These are phyloP conservation scores for Penicillium italicum DNA, from an alignment of 2,329 filamentous ascomycete genomes.

Conservation along the genomic window DNA sequence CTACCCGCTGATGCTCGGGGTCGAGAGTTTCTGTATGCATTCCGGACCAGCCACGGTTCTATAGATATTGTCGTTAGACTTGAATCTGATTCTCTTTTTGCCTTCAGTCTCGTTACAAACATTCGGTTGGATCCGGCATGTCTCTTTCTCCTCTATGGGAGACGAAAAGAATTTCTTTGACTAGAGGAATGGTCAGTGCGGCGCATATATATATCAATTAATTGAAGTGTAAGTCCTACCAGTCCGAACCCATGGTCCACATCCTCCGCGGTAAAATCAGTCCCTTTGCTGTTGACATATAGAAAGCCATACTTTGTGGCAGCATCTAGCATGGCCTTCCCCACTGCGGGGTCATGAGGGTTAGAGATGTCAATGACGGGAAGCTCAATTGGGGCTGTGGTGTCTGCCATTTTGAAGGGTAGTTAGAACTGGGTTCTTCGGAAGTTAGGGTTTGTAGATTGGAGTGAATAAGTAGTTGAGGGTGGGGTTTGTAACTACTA, in stretches of 20 bases:
- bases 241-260: slow-evolving; percentile 71
- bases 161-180: slow-evolving; percentile 70
- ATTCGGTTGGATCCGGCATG: slow-evolving; percentile 68
- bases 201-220: neutral
- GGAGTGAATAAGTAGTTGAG: neutral
- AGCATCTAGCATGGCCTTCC: slow-evolving; percentile 69
- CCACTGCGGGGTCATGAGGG: slow-evolving; percentile 57
- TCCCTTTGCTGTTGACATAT: slow-evolving; percentile 73
- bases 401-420: slow-evolving; percentile 23
- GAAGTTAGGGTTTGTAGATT: neutral
- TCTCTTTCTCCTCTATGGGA: slow-evolving; percentile 66
- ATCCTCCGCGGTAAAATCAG: slow-evolving; percentile 62
- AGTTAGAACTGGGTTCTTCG: neutral
- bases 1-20: slow-evolving; percentile 72
- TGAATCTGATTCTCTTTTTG: neutral
- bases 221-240: slow-evolving; percentile 46
- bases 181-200: slow-evolving; percentile 40
- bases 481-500: neutral
- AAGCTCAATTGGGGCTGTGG: slow-evolving; percentile 49
- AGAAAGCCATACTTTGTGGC: slow-evolving; percentile 83
- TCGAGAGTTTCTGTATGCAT: slow-evolving; percentile 89
- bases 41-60: slow-evolving; percentile 85
- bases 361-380: slow-evolving; percentile 79
- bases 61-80: slow-evolving; percentile 1
- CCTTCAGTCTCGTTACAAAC: slow-evolving; percentile 30